These are phyloP conservation scores for Zizania palustris DNA, from an alignment of 202 grass and related monocot genomes.

Conservation along the genomic window DNA sequence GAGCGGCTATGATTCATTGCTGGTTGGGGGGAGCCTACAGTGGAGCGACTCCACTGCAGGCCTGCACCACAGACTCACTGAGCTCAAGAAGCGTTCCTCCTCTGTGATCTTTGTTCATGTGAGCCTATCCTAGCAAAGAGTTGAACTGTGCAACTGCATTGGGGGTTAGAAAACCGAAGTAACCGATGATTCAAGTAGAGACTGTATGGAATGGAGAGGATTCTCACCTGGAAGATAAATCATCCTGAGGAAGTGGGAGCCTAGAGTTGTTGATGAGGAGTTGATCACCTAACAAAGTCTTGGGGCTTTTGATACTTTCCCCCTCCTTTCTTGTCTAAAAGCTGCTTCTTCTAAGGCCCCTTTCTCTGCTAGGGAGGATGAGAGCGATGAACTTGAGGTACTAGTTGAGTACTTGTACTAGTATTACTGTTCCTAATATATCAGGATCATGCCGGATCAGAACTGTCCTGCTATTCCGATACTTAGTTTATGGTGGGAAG, in stretches of 20 bases:
- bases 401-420: constrained; percentile 25
- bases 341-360: background rate
- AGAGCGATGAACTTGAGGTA: constrained; percentile 44
- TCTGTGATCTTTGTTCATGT: background rate
- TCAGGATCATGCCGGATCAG: constrained; percentile 33
- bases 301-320: constrained; percentile 20
- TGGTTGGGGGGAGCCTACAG: constrained; percentile 6
- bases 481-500: constrained; percentile 44
- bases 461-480: constrained; percentile 54
- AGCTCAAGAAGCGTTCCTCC: constrained; percentile 40
- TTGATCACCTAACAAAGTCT: constrained; percentile 49
- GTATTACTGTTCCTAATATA: constrained; percentile 39
- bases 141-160: constrained; percentile 17
- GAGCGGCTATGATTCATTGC: constrained; percentile 40
- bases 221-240: constrained; percentile 40
- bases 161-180: constrained; percentile 14
- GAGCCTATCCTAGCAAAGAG: constrained; percentile 1
- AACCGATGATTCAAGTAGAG: constrained; percentile 19
- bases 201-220: constrained; percentile 31
- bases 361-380: constrained; percentile 37
- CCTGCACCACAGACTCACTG: background rate
- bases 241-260: constrained; percentile 28
- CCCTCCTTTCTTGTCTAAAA: constrained; percentile 14
- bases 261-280: constrained; percentile 41
- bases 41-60: background rate